These are phyloP conservation scores for Rosa hybrid DNA, from an alignment of 331 rosid genomes.

Conservation along the genomic window DNA sequence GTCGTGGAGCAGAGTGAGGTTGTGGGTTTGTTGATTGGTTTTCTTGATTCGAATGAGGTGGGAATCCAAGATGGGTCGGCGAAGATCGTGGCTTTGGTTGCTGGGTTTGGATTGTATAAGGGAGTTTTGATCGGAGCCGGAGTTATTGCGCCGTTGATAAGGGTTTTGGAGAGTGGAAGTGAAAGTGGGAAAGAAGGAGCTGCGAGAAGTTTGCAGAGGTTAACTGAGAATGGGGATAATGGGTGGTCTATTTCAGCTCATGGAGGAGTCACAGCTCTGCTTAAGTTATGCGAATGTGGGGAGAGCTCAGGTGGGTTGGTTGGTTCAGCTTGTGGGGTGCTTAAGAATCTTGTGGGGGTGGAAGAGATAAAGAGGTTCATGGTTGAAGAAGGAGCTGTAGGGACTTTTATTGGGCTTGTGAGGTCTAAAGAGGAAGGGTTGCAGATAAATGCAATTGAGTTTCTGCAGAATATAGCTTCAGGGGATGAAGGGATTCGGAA, in stretches of 20 bases:
- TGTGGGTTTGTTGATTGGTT: constrained; percentile 47
- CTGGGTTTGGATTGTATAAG: constrained; percentile 49
- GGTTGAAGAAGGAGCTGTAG: constrained; percentile 67
- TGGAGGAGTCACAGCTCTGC: constrained; percentile 74
- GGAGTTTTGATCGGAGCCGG: constrained; percentile 50
- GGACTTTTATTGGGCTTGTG: constrained; percentile 47
- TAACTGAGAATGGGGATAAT: constrained; percentile 60
- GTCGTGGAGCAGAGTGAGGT: constrained; percentile 53
- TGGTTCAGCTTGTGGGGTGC: constrained; percentile 63
- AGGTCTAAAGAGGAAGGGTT: constrained; percentile 60
- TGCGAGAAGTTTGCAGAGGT: constrained; percentile 50
- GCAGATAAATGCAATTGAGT: constrained; percentile 62
- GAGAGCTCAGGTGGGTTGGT: constrained; percentile 49
- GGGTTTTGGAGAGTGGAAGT: constrained; percentile 67
- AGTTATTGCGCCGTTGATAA: constrained; percentile 48
- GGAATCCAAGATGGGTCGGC: constrained; percentile 52
- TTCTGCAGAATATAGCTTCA: constrained; percentile 60
- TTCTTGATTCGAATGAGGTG: constrained; percentile 57
- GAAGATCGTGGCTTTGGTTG: constrained; percentile 43
- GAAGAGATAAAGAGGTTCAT: constrained; percentile 80
- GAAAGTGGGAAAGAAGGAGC: constrained; percentile 50
- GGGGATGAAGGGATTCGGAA: constrained; percentile 59
- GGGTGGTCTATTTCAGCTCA: constrained; percentile 84
- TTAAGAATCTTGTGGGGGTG: constrained; percentile 66
- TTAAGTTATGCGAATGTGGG: constrained; percentile 44